Evolutionary conservation across 2,329 filamentous ascomycete genomes (phyloP), one percentile per base, ranked within the genome.

Genomic region (Aspergillus fumigatiaffinis): DNA sequence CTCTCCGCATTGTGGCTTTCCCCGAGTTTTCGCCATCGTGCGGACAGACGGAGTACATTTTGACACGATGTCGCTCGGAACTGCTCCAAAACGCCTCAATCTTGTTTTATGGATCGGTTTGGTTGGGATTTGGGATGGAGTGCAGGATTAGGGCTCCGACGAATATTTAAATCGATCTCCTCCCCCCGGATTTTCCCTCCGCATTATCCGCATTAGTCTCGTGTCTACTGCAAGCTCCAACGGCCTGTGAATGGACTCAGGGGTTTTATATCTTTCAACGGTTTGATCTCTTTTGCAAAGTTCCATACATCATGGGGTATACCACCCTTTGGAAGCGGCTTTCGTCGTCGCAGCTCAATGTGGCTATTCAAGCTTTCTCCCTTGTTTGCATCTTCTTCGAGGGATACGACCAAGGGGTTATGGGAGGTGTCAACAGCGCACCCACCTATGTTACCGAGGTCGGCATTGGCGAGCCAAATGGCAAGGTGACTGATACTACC

Each of bases 331-430:
- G 77, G 78, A 77, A 74, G 64, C 68, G 70, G 57, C 68, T 80
- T 4, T 75, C 77, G 48, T 67, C 77, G 23, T 63, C 64, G 3
- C 73, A 79, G 59, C 72, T 80, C 53, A 79, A 79, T 60, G 21
- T 76, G 5, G 71, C 73, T 9, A 72, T 73, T 23, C 68, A 71
- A 9, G 32, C 53, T 1, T 71, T 74, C 50, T 73, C 71, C 3
- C 60, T 73, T 4, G 55, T 74, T 17, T 69, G 63, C 4, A 73
- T 74, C 10, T 73, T 73, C 62, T 73, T 73, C 59, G 71, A 73
- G 51, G 80, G 81, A 21, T 84, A 82, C 68, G 79, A 83, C 57
- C 81, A 83, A 62, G 80, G 80, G 52, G 79, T 83, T n/a, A 79
- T 82, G 74, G 80, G 80, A 51, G 77, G 77, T 44, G 79, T 83